A percentile compares a stretch with the other conserved stretches of the same genome.
These are phyloP conservation scores for Tulasnella sp. DNA, from an alignment of 768 basidiomycete genomes.

Conservation along the genomic window DNA sequence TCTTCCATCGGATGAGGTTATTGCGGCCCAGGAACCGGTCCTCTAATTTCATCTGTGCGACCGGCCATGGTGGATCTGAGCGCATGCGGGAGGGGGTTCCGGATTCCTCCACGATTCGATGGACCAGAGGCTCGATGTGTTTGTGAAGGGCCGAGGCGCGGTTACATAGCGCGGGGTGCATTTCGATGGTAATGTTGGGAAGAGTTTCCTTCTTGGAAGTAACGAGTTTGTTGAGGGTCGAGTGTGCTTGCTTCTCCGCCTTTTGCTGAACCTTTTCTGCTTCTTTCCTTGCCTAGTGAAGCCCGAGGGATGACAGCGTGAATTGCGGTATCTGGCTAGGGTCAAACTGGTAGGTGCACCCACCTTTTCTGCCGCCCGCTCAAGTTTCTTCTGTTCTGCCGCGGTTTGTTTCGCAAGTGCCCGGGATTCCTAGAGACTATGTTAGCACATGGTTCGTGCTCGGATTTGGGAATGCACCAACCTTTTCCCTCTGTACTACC, in stretches of 20 bases:
- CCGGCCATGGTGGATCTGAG: conserved; percentile 1
- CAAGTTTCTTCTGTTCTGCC: conserved; percentile 22
- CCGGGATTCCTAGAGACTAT: neutral
- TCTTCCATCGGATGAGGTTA: conserved; percentile 29
- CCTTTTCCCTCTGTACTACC: conserved; percentile 9
- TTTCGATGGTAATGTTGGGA: conserved; percentile 27
- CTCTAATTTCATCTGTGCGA: neutral
- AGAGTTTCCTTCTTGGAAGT: conserved; percentile 27
- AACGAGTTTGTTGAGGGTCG: conserved; percentile 29
- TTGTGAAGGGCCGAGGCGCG: conserved; percentile 17
- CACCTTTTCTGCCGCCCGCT: conserved; percentile 19
- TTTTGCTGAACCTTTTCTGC: conserved; percentile 17
- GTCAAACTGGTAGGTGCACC: neutral
- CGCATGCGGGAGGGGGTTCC: neutral
- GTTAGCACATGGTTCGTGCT: neutral
- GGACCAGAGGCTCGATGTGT: conserved; percentile 15
- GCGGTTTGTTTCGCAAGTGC: neutral
- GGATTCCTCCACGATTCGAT: conserved; percentile 2
- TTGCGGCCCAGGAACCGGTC: neutral
- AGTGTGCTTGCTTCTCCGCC: neutral
- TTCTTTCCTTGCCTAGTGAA: conserved; percentile 14
- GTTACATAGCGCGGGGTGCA: conserved; percentile 18
- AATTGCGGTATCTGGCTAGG: neutral
- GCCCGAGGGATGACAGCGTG: neutral
- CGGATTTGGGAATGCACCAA: neutral